Base-by-base conservation (phyloP, 148 eudicot species). In the Pharnaceum exiguum region DNA sequence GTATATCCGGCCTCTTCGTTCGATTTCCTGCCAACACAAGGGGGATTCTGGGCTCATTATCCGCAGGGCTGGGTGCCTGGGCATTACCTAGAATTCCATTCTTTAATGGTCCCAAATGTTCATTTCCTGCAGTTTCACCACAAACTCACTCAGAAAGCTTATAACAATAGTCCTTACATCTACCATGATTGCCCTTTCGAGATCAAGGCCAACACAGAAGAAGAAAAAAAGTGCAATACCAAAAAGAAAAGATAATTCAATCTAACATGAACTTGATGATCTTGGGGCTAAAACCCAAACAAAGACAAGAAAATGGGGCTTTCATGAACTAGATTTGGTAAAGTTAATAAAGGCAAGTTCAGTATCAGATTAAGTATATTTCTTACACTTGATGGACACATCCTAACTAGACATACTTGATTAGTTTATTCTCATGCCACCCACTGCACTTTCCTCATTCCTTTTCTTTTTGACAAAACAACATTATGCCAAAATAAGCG, bases 1-100 rank as follows among this genome's bases (percentile, higher is more conserved):
- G 89, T 69, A 93, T 85, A 46, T 93, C 95, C 1, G 96, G 95
- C 57, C 98, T 81, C 67, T 68, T 88, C 0, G 98, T 93, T 63
- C 81, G 72, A 63, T 78, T 79, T 18, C 72, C 86, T 0, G 95
- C 98, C 76, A 93, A 67, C 38, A 81, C 71, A 28, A 93, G 83
- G 17, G 88, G 85, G 71, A 63, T 71, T 29, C 63, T 60, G 1
- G 75, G 69, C 44, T 31, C 74, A 39, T 74, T 59, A 43, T 7
- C 53, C 31, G 75, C 77, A 36, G 94, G 96, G 22, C 83, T 81
- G 4, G 90, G 98, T 38, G 96, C 95, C 66, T 81, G 68, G 1
- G 75, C 68, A 23, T 70, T 60, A 33, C 77, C 77, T 77, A 72
- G 45, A 24, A 76, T 63, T 29, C 81, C 84, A 66, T 71, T 67